These are phyloP conservation scores for Pestalotiopsis sp. DNA, from an alignment of 2,329 filamentous ascomycete species.

Conservation along the genomic window DNA sequence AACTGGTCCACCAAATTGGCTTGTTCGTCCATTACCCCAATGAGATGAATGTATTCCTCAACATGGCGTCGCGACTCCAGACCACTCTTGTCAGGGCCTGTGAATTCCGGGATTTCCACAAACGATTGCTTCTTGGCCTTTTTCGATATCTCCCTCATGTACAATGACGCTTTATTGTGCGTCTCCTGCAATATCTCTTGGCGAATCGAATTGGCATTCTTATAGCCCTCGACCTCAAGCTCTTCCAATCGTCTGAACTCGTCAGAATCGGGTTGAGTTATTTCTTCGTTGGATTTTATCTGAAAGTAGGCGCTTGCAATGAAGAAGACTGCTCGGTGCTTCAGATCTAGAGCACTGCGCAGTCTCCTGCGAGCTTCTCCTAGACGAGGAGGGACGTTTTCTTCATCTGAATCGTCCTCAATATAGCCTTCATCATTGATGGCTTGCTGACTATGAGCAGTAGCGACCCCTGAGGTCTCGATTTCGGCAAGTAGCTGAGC, in stretches of 20 bases:
- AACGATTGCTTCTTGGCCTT: slow-evolving; percentile 58
- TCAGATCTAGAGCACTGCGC: slow-evolving; percentile 73
- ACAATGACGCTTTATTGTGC: slow-evolving; percentile 58
- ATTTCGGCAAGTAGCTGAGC: slow-evolving; percentile 59
- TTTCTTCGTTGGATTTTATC: slow-evolving; percentile 70
- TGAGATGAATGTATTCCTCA: slow-evolving; percentile 68
- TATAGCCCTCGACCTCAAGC: slow-evolving; percentile 74
- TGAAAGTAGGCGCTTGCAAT: slow-evolving; percentile 83
- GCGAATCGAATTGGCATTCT: slow-evolving; percentile 75
- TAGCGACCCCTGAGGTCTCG: slow-evolving; percentile 34
- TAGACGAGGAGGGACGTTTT: slow-evolving; percentile 43
- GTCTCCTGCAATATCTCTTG: slow-evolving; percentile 72
- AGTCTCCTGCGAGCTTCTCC: slow-evolving; percentile 66
- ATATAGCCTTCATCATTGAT: slow-evolving; percentile 23
- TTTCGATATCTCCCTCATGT: slow-evolving; percentile 65
- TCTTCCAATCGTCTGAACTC: slow-evolving; percentile 69
- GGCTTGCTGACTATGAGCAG: slow-evolving; percentile 12
- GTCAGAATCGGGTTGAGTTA: slow-evolving; percentile 68
- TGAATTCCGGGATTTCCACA: slow-evolving; percentile 64
- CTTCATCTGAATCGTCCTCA: slow-evolving; percentile 36
- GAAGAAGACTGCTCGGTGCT: slow-evolving; percentile 85
- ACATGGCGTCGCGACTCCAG: slow-evolving; percentile 73
- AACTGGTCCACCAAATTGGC: slow-evolving; percentile 72
- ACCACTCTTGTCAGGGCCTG: slow-evolving; percentile 57
- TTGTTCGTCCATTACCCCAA: slow-evolving; percentile 71